Evolutionary conservation across 129 eudicot genomes (phyloP).

Genomic region (Arctium minus): DNA sequence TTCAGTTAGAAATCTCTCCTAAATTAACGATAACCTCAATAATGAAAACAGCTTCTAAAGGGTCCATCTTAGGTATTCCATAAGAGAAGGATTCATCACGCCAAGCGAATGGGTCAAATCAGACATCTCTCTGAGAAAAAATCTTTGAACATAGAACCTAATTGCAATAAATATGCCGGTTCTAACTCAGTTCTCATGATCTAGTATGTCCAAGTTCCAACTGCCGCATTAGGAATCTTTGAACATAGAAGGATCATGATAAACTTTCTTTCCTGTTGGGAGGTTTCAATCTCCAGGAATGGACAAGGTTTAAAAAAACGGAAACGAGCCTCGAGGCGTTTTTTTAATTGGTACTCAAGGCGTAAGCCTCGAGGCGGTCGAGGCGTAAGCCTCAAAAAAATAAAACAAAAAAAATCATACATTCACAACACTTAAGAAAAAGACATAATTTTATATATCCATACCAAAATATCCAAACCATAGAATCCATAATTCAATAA

Average conservation of each 20-base stretch:
- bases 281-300: not conserved
- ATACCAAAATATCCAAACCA: no score
- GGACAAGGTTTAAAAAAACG: no score
- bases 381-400: no score
- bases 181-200: not conserved
- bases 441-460: no score
- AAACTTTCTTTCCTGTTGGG: not conserved
- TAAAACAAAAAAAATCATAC: no score
- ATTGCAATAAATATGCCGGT: not conserved
- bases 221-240: not conserved
- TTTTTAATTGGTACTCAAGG: no score
- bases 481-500: no score
- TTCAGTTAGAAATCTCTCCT: not conserved
- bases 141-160: not conserved
- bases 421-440: no score
- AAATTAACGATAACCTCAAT: not conserved
- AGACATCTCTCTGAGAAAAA: not conserved
- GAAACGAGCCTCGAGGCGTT: no score
- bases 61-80: not conserved
- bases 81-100: not conserved
- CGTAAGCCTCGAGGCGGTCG: no score
- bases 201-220: not conserved
- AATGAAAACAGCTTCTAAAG: not conserved
- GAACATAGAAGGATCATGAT: not conserved
- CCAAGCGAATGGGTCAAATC: constrained; percentile 1